phyloP scores from a whole-genome alignment of 2,329 filamentous ascomycete genomes.

The Bertia moriformis region DNA sequence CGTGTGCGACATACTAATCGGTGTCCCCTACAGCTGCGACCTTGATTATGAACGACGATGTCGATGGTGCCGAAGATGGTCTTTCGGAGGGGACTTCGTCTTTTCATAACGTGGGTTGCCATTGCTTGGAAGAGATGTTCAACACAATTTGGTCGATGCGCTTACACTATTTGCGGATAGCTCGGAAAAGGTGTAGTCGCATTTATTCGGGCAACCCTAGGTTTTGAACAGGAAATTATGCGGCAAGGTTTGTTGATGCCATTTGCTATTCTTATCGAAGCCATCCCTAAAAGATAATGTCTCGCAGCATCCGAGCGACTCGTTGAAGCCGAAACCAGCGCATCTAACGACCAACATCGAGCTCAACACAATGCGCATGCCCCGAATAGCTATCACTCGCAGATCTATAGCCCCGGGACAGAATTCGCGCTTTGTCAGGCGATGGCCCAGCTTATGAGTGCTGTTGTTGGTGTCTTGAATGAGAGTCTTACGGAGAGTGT shows the following conservation, averaged over 20 bases:
- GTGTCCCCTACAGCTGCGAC: conserved; percentile 47
- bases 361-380: conserved; percentile 7
- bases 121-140: not conserved
- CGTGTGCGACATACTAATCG: conserved; percentile 20
- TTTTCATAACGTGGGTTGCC: conserved; percentile 43
- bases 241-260: conserved; percentile 50
- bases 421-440: conserved; percentile 78
- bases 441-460: conserved; percentile 76
- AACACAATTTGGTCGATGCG: too few relatives aligned
- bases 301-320: conserved; percentile 1
- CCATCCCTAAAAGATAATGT: conserved; percentile 62
- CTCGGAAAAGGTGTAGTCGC: conserved; percentile 67
- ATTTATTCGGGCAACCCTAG: conserved; percentile 75
- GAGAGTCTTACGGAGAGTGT: conserved; percentile 85
- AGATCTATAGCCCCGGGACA: conserved; percentile 65
- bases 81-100: conserved; percentile 61
- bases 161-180: conserved; percentile 24
- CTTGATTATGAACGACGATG: conserved; percentile 77
- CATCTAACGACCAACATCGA: conserved; percentile 6
- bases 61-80: conserved; percentile 65
- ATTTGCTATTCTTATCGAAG: conserved; percentile 65
- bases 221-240: conserved; percentile 87
- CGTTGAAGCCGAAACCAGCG: not conserved
- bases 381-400: conserved; percentile 14
- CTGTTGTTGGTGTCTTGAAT: conserved; percentile 76